Evolutionary conservation across 371 early-diverging fungal species (phyloP).

Genomic region (Mortierella sp.): DNA sequence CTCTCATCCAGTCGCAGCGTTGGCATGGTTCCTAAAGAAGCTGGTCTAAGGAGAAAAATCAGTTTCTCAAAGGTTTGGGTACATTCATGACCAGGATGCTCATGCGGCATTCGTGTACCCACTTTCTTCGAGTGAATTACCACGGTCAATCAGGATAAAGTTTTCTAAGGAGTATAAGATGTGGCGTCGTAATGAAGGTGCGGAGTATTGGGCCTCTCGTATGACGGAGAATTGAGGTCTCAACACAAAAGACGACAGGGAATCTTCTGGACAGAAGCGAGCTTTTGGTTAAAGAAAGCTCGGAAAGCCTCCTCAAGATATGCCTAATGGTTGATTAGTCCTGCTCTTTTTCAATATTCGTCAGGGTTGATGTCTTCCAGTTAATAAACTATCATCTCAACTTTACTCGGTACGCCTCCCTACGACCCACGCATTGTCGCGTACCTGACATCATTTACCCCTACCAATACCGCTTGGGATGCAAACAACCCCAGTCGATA

Average conservation of each 20-base stretch:
- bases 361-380: no score
- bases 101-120: neutral
- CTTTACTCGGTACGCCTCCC: no score
- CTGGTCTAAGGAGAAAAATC: neutral
- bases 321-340: no score
- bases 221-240: neutral
- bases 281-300: neutral
- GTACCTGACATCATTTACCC: no score
- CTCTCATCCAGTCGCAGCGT: neutral
- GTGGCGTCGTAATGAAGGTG: constrained; percentile 3
- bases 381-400: no score
- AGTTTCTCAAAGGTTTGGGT: neutral
- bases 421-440: no score
- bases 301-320: no score
- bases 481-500: no score
- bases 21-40: constrained; percentile 4
- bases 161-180: neutral
- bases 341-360: no score
- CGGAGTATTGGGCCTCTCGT: constrained; percentile 3
- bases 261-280: neutral
- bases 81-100: neutral
- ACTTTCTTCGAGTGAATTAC: neutral
- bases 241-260: neutral
- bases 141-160: neutral
- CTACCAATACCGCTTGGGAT: no score